Conservation (phyloP, 495 filamentous ascomycete genomes). For the Baudoinia panamericana region DNA sequence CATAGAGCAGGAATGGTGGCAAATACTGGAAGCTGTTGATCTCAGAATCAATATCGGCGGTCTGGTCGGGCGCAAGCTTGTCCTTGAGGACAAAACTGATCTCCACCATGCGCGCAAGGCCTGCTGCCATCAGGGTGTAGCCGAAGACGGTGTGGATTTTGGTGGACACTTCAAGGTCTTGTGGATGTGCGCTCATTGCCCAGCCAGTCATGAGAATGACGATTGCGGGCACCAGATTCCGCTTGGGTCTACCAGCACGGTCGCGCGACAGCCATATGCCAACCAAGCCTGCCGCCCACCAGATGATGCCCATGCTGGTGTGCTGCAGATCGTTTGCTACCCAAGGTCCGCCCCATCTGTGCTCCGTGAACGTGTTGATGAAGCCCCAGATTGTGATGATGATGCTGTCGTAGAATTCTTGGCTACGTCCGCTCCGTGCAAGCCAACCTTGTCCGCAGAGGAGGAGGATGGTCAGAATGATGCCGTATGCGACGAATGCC, state of each 20-base stretch:
- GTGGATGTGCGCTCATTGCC: slow-evolving; percentile 83
- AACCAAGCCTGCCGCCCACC: slow-evolving; percentile 87
- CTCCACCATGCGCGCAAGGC: slow-evolving; percentile 73
- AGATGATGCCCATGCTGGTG: slow-evolving; percentile 92
- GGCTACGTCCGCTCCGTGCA: slow-evolving; percentile 67
- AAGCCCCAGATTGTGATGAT: slow-evolving; percentile 90
- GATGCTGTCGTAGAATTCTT: slow-evolving; percentile 92
- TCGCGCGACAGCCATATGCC: slow-evolving; percentile 84
- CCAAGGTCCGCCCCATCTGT: slow-evolving; percentile 83
- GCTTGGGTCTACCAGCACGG: slow-evolving; percentile 69
- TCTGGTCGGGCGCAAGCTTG: slow-evolving; percentile 37
- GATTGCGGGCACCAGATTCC: slow-evolving; percentile 84
- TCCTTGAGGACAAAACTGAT: slow-evolving; percentile 78
- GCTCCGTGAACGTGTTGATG: slow-evolving; percentile 96
- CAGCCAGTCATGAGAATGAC: slow-evolving; percentile 90
- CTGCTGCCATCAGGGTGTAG: slow-evolving; percentile 88
- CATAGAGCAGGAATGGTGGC: slow-evolving; percentile 77
- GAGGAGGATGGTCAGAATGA: slow-evolving; percentile 72
- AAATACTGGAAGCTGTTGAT: slow-evolving; percentile 87
- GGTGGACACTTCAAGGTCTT: slow-evolving; percentile 66
- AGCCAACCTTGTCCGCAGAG: slow-evolving; percentile 84
- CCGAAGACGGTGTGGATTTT: slow-evolving; percentile 89
- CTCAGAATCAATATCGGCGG: slow-evolving; percentile 38
- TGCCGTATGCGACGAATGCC: slow-evolving; percentile 89
- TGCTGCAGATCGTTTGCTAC: slow-evolving; percentile 94